These are phyloP conservation scores for Heterobasidion occidentale DNA, from an alignment of 1,284 basidiomycete species.

Conservation along the genomic window DNA sequence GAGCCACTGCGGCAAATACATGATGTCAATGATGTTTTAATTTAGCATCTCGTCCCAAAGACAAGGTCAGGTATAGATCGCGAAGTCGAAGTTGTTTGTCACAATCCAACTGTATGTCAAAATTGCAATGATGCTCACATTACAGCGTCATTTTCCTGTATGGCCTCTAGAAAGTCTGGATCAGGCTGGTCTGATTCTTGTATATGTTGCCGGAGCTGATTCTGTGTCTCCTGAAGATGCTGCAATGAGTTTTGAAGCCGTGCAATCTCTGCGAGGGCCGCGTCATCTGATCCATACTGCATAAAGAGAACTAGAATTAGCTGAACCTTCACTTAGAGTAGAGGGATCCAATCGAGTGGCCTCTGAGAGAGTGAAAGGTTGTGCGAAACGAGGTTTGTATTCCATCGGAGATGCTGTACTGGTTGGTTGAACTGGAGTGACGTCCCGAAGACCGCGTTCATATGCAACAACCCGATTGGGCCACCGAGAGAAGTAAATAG, in stretches of 20 bases:
- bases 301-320: background rate
- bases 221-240: conserved; percentile 59
- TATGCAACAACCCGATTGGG: no score
- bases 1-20: conserved; percentile 41
- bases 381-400: conserved; percentile 46
- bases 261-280: conserved; percentile 50
- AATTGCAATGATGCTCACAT: conserved; percentile 30
- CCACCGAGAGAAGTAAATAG: no score
- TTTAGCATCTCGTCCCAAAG: background rate
- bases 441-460: no score
- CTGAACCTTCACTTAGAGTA: conserved; percentile 61
- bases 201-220: conserved; percentile 42
- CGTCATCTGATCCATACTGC: background rate
- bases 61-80: background rate
- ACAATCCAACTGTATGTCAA: no score
- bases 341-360: conserved; percentile 59
- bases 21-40: background rate
- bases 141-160: conserved; percentile 44
- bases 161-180: conserved; percentile 36
- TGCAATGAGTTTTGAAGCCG: conserved; percentile 67
- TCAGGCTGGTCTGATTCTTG: conserved; percentile 22
- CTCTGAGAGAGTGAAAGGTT: conserved; percentile 70
- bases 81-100: background rate
- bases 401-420: background rate
- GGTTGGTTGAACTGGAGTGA: no score